Conservation (phyloP, 2,329 filamentous ascomycete species). For the Fusarium mundagurra region DNA sequence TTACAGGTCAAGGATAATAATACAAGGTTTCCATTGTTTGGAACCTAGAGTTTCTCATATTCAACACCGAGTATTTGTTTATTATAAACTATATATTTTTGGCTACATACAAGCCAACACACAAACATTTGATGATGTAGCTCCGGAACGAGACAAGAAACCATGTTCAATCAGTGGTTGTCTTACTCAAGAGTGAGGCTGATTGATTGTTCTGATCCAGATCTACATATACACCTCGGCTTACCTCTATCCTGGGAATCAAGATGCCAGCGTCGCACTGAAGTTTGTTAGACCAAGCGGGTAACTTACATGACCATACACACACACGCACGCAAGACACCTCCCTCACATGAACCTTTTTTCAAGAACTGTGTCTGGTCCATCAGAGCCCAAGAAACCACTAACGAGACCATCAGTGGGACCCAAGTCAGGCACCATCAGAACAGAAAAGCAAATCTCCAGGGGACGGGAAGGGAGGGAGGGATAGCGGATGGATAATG, state of each 20-base stretch:
- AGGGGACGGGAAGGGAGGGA: slow-evolving; percentile 26
- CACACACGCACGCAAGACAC: slow-evolving; percentile 12
- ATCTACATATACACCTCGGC: background rate
- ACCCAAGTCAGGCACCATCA: slow-evolving; percentile 36
- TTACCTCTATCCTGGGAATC: background rate
- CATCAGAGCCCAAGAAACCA: slow-evolving; percentile 21
- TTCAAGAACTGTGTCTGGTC: background rate
- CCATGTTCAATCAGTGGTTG: background rate
- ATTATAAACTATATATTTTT: background rate
- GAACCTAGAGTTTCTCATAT: slow-evolving; percentile 11
- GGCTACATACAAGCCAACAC: background rate
- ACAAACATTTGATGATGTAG: background rate
- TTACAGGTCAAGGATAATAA: slow-evolving; percentile 37
- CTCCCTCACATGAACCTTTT: slow-evolving; percentile 16
- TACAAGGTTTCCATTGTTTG: slow-evolving; percentile 15
- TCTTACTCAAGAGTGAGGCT: background rate
- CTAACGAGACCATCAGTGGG: slow-evolving; percentile 30
- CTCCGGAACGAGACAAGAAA: background rate
- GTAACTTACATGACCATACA: slow-evolving; percentile 1
- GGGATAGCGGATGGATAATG: slow-evolving; percentile 10
- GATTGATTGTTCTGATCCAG: background rate
- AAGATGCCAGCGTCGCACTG: slow-evolving; percentile 10
- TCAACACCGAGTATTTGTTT: slow-evolving; percentile 4
- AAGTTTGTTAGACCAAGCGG: background rate
- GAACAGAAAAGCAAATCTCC: slow-evolving; percentile 16